Conservation (phyloP, 2,329 filamentous ascomycete genomes). For the Diaporthe batatas region DNA sequence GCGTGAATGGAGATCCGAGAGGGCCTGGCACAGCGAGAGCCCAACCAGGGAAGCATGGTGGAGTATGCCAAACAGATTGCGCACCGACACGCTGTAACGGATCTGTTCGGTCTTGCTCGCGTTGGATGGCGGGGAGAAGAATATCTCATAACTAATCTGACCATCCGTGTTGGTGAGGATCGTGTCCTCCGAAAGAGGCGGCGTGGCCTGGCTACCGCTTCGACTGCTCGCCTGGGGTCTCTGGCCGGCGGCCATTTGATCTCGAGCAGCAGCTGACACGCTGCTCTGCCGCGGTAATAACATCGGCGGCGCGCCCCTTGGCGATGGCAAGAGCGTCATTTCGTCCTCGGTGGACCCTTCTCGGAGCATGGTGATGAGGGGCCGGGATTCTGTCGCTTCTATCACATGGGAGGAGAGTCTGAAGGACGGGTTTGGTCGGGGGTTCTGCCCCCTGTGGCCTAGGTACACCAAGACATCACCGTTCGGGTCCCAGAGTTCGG, state of each 20-base stretch:
- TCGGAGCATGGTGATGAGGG: slow-evolving; percentile 65
- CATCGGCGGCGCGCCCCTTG: slow-evolving; percentile 57
- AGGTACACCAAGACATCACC: slow-evolving; percentile 72
- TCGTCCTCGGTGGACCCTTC: slow-evolving; percentile 67
- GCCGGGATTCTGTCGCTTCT: slow-evolving; percentile 68
- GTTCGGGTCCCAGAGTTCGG: slow-evolving; percentile 72
- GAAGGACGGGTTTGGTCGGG: slow-evolving; percentile 65
- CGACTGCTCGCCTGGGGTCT: slow-evolving; percentile 1
- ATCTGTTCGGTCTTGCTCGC: slow-evolving; percentile 62
- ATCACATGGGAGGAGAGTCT: slow-evolving; percentile 70
- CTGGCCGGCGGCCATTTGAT: slow-evolving; percentile 8
- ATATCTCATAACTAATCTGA: slow-evolving; percentile 72
- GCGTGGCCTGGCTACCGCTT: slow-evolving; percentile 55
- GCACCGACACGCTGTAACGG: slow-evolving; percentile 73
- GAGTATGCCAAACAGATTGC: slow-evolving; percentile 77
- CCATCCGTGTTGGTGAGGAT: slow-evolving; percentile 62
- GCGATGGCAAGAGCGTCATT: slow-evolving; percentile 58
- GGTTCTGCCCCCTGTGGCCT: slow-evolving; percentile 59
- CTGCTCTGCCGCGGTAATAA: slow-evolving; percentile 44
- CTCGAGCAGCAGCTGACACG: slow-evolving; percentile 25
- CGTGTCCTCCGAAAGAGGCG: slow-evolving; percentile 60
- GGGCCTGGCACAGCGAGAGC: slow-evolving; percentile 71
- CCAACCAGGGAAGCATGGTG: slow-evolving; percentile 76
- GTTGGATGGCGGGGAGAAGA: slow-evolving; percentile 69
- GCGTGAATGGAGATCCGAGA: slow-evolving; percentile 72